Base-by-base conservation (phyloP, 192 early-diverging fungal species). In the Coemansia sp. region DNA sequence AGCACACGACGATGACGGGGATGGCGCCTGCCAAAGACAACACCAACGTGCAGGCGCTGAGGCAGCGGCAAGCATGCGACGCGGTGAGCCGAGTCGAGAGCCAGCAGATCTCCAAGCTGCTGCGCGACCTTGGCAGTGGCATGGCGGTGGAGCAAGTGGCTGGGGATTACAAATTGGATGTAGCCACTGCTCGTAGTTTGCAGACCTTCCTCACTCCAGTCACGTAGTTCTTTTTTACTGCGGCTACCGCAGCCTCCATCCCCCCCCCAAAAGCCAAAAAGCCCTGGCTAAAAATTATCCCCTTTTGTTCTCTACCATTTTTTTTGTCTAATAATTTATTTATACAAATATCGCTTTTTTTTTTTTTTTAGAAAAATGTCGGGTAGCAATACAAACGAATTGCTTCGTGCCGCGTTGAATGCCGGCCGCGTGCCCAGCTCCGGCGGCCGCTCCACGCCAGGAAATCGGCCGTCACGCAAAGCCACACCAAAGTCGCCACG, bases 1-100 rank as follows among this genome's bases (percentile, higher is more conserved):
- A 81, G 65, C 70, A 63, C 19, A 75, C 78, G 25, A 70, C 78
- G 11, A 75, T 80, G 32, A 75, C 78, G 44, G 70, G 70, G 1
- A 29, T 15, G 27, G 53, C 69, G 25, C 67, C 78, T 7, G 55
- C 55, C 27, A 59, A 45, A 3, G 70, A 69, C n/a, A 81, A 81
- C 70, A 59, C 57, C 44, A 81, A 81, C 55, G 73, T 76, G 6
- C 73, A 70, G 45, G 67, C 78, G 19, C 68, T 81, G 63, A 58
- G 70, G 4, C 55, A 34, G 55, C 23, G 51, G 1, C 23, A 34
- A 29, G 55, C 55, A 4, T 65, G 70, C 68, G 78, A 14, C 42
- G 67, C 38, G 59, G 66, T 6, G 63, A 66, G 11, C n/a, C 65
- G 73, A 10, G 7, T 69, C 6, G 58, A 64, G 17, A 72, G 70